A percentile compares a stretch with the other conserved stretches of the same genome.
Evolutionary conservation across 2,329 filamentous ascomycete genomes (phyloP).

Genomic region (Zasmidium angulare): DNA sequence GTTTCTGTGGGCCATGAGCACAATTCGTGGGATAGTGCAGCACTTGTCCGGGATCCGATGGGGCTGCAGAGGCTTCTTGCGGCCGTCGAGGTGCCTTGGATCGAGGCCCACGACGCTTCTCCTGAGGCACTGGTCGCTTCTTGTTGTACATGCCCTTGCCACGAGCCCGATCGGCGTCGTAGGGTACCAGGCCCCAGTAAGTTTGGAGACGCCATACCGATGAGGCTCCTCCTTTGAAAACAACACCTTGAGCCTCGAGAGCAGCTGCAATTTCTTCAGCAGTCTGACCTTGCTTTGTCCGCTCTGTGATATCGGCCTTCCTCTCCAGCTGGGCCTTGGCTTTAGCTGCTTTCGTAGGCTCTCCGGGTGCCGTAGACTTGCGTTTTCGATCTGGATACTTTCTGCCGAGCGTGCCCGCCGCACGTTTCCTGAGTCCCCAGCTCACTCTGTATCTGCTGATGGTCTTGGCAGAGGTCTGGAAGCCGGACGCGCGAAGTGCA

Average conservation of each 20-base stretch:
- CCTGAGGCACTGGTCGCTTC: neutral
- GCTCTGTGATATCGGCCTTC: conserved; percentile 22
- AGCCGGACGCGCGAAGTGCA: conserved; percentile 19
- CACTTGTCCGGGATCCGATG: conserved; percentile 13
- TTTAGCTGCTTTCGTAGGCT: conserved; percentile 7
- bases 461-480: conserved; percentile 24
- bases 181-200: conserved; percentile 26
- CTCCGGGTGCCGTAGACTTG: neutral
- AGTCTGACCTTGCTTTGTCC: conserved; percentile 23
- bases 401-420: conserved; percentile 17
- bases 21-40: conserved; percentile 27
- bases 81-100: neutral
- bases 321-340: conserved; percentile 16
- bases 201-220: conserved; percentile 28
- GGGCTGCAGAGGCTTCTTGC: conserved; percentile 3
- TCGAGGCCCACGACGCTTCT: neutral
- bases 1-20: conserved; percentile 25
- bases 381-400: conserved; percentile 15
- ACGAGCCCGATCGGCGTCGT: conserved; percentile 24
- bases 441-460: conserved; percentile 24
- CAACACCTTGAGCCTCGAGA: conserved; percentile 21
- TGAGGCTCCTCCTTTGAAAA: conserved; percentile 21
- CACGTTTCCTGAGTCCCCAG: conserved; percentile 27
- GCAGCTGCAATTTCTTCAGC: conserved; percentile 27
- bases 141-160: conserved; percentile 17